A percentile compares a stretch with the other conserved stretches of the same genome.
phyloP scores from a whole-genome alignment of 129 eudicot species.

The Smallanthus sonchifolius region DNA sequence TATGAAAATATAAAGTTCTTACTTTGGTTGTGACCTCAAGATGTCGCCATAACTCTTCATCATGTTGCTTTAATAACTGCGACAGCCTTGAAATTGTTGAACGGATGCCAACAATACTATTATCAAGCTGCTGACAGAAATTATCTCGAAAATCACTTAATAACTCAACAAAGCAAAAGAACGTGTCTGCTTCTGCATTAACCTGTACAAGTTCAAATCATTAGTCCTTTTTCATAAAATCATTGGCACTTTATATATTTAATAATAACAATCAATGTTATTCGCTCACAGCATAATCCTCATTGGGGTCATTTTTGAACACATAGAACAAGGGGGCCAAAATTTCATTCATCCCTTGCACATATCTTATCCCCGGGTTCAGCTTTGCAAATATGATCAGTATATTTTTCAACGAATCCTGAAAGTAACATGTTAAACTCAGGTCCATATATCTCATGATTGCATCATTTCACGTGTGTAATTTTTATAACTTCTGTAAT shows the following conservation, averaged over 20 bases:
- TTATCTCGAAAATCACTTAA: slow-evolving; percentile 48
- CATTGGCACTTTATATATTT: neutral
- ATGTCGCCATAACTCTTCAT: slow-evolving; percentile 61
- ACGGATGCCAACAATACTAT: slow-evolving; percentile 52
- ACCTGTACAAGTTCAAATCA: slow-evolving; percentile 29
- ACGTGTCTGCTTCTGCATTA: slow-evolving; percentile 61
- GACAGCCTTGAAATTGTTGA: slow-evolving; percentile 48
- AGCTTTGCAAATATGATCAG: slow-evolving; percentile 85
- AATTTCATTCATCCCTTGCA: slow-evolving; percentile 98
- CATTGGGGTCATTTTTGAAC: slow-evolving; percentile 73
- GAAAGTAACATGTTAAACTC: slow-evolving; percentile 22
- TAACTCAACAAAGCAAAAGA: slow-evolving; percentile 47
- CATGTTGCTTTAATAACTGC: slow-evolving; percentile 45
- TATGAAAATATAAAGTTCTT: neutral
- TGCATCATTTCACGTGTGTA: slow-evolving; percentile 1
- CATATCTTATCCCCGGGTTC: slow-evolving; percentile 96
- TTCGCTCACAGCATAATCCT: slow-evolving; percentile 68
- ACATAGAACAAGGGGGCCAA: slow-evolving; percentile 89
- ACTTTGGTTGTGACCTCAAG: slow-evolving; percentile 55
- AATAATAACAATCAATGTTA: neutral
- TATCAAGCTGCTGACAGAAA: slow-evolving; percentile 61
- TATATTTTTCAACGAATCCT: slow-evolving; percentile 76
- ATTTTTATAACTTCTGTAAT: neutral
- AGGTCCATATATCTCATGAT: slow-evolving; percentile 11
- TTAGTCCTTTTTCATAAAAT: neutral